A percentile compares a stretch with the other conserved stretches of the same genome.
Evolutionary conservation across 371 early-diverging fungal genomes (phyloP).

Genomic region (Rhizopus arrhizus): DNA sequence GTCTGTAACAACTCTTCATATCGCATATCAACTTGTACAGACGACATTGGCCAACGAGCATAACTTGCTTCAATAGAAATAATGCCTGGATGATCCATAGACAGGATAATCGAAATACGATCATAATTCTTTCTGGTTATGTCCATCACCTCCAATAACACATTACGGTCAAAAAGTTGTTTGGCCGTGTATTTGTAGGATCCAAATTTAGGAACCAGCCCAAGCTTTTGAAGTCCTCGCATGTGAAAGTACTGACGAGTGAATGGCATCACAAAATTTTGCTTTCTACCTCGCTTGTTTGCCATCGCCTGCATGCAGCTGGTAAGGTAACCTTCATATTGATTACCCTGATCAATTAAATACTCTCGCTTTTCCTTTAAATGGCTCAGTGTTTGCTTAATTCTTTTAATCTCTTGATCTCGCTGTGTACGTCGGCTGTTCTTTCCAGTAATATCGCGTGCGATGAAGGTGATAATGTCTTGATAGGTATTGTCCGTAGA

Average conservation of each 20-base stretch:
- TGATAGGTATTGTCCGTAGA: slow-evolving; percentile 65
- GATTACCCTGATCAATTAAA: slow-evolving; percentile 80
- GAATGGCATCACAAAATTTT: slow-evolving; percentile 78
- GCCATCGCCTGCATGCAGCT: slow-evolving; percentile 86
- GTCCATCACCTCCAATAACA: slow-evolving; percentile 82
- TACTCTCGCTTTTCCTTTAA: slow-evolving; percentile 83
- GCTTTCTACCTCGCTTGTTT: slow-evolving; percentile 73
- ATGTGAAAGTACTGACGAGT: slow-evolving; percentile 93
- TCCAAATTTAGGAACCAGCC: slow-evolving; percentile 93
- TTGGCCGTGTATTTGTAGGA: slow-evolving; percentile 97
- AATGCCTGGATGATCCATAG: slow-evolving; percentile 89
- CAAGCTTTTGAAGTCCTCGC: slow-evolving; percentile 80
- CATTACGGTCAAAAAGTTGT: slow-evolving; percentile 89
- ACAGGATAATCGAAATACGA: slow-evolving; percentile 85
- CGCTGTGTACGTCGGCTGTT: slow-evolving; percentile 82
- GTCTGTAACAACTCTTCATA: slow-evolving; percentile 92
- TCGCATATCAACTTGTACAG: slow-evolving; percentile 78
- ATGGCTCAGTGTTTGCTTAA: slow-evolving; percentile 78
- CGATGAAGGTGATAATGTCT: slow-evolving; percentile 89
- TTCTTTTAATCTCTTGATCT: slow-evolving; percentile 68
- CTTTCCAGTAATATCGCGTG: slow-evolving; percentile 90
- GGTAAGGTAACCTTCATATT: slow-evolving; percentile 89
- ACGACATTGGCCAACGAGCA: slow-evolving; percentile 74
- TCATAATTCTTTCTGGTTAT: slow-evolving; percentile 83
- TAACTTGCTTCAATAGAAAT: slow-evolving; percentile 85